Percentiles rank a stretch among this genome's conserved stretches.
Conservation (phyloP, 129 eudicot genomes). For the Helianthus annuus region HanXRQr2.0-SUNRISE NC_035446.2:127367903-127368402, state of each 20-base stretch:
- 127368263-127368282: slow-evolving; percentile 12
- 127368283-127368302: not conserved
- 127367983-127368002: no score
- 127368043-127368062: no score
- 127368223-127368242: slow-evolving; percentile 72
- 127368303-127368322: not conserved
- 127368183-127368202: slow-evolving; percentile 56
- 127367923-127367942: no score
- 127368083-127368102: no score
- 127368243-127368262: slow-evolving; percentile 50
- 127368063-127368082: no score
- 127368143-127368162: not conserved
- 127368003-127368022: no score
- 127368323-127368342: not conserved
- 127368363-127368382: not conserved
- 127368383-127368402: slow-evolving; percentile 5
- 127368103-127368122: no score
- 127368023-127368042: no score
- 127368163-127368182: slow-evolving; percentile 67
- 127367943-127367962: no score
- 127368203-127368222: slow-evolving; percentile 68
- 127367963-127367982: no score
- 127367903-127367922: no score
- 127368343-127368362: not conserved
- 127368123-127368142: slow-evolving; percentile 3